Conservation (phyloP, 2,329 filamentous ascomycete genomes). For the Torrubiella hemipterigena region DNA sequence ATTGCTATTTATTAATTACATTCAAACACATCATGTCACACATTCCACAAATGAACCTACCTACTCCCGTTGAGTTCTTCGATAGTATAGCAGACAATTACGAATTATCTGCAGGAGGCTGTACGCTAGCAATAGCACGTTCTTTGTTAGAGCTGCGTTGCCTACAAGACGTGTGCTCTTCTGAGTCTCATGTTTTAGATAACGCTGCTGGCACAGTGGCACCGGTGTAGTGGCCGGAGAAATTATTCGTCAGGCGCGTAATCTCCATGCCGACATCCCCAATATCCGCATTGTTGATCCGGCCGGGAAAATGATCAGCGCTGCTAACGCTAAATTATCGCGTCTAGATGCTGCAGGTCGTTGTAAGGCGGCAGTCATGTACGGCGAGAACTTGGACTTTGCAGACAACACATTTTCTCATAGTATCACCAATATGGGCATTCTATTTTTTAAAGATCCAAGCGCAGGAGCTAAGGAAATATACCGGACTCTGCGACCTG, state of each 20-base stretch:
- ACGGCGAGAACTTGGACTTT: slow-evolving; percentile 13
- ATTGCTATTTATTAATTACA: no score
- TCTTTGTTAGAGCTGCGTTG: no score
- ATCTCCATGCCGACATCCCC: neutral
- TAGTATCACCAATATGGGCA: slow-evolving; percentile 24
- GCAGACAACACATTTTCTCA: slow-evolving; percentile 21
- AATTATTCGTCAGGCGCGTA: slow-evolving; percentile 6
- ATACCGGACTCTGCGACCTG: slow-evolving; percentile 21
- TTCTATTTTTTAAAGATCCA: slow-evolving; percentile 21
- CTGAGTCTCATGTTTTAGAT: no score
- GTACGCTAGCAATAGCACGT: no score
- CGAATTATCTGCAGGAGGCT: no score
- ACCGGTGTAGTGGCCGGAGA: slow-evolving; percentile 13
- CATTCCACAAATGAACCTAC: no score
- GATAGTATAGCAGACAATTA: no score
- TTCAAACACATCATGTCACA: no score
- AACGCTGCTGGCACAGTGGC: no score
- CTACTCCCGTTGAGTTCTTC: no score
- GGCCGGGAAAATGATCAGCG: slow-evolving; percentile 10
- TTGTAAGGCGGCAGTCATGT: slow-evolving; percentile 8
- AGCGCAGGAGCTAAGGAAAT: slow-evolving; percentile 21
- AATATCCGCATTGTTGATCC: slow-evolving; percentile 10
- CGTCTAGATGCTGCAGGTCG: slow-evolving; percentile 4
- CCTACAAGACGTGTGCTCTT: no score
- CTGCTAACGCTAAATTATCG: slow-evolving; percentile 8